Evolutionary conservation across 352 stramenopile species (phyloP).

Genomic region (Achlya hypogyna): DNA sequence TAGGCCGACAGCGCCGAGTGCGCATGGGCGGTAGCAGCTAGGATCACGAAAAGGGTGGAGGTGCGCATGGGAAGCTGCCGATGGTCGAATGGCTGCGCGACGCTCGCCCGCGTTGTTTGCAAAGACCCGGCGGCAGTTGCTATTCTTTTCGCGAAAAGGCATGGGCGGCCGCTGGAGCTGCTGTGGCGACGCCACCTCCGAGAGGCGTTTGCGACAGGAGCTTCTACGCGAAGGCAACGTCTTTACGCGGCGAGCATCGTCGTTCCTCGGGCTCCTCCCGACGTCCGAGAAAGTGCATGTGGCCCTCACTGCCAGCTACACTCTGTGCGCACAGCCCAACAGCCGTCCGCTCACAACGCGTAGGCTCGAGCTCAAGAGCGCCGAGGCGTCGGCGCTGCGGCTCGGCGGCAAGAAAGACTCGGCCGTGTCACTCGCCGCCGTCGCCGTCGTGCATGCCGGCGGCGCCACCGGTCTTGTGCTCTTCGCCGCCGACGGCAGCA

Average conservation of each 20-base stretch:
- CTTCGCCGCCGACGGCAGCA: neutral
- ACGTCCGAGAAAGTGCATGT: conserved; percentile 7
- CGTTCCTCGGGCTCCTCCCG: conserved; percentile 8
- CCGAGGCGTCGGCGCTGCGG: neutral
- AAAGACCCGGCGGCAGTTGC: neutral
- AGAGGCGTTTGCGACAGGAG: neutral
- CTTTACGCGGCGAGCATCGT: neutral
- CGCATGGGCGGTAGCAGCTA: no score
- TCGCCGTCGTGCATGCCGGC: neutral
- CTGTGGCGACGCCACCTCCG: neutral
- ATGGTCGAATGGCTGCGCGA: no score
- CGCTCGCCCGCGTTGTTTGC: no score
- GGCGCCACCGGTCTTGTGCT: neutral
- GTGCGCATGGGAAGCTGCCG: no score
- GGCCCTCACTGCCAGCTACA: neutral
- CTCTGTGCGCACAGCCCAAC: neutral
- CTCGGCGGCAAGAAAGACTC: neutral
- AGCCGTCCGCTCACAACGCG: no score
- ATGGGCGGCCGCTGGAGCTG: conserved; percentile 3
- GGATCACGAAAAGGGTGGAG: no score
- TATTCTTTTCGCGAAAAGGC: neutral
- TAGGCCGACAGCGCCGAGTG: no score
- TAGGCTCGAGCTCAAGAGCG: conserved; percentile 12
- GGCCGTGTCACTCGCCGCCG: neutral
- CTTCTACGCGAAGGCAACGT: conserved; percentile 4